Percentiles rank a stretch among this genome's conserved stretches.
These are phyloP conservation scores for Monosporascus ibericus DNA, from an alignment of 2,329 filamentous ascomycete species.

Conservation along the genomic window DNA sequence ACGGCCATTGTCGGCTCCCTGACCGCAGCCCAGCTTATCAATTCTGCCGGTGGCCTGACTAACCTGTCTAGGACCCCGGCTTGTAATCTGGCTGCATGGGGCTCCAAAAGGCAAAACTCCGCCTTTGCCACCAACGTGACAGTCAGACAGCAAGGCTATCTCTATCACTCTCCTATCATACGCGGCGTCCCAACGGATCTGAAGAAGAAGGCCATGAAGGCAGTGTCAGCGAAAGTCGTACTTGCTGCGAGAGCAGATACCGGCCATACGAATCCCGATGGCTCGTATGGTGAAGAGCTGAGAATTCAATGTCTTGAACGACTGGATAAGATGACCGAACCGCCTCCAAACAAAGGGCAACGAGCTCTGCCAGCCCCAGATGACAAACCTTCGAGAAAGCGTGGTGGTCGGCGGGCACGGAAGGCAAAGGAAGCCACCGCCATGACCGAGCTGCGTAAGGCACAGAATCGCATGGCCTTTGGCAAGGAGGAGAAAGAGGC, in stretches of 20 bases:
- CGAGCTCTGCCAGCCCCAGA: constrained; percentile 87
- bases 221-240: constrained; percentile 87
- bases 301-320: constrained; percentile 78
- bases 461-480: constrained; percentile 93
- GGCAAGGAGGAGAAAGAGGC: constrained; percentile 93
- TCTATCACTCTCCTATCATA: constrained; percentile 89
- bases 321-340: constrained; percentile 87
- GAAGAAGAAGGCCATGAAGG: constrained; percentile 90
- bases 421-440: constrained; percentile 96
- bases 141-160: constrained; percentile 83
- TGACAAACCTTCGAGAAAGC: constrained; percentile 89
- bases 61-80: constrained; percentile 88
- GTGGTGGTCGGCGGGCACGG: constrained; percentile 80
- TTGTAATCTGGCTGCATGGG: constrained; percentile 86
- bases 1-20: constrained; percentile 86
- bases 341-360: constrained; percentile 80
- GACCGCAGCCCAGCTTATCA: constrained; percentile 93
- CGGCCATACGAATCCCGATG: constrained; percentile 74
- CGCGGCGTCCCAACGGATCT: constrained; percentile 77
- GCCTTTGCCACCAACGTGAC: constrained; percentile 91
- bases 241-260: constrained; percentile 89
- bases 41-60: constrained; percentile 82
- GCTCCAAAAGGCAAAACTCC: constrained; percentile 73
- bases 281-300: constrained; percentile 75
- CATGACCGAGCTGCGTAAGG: constrained; percentile 94